Evolutionary conservation across 306 rosid species (phyloP).

Genomic region (Cucumis melo): DNA sequence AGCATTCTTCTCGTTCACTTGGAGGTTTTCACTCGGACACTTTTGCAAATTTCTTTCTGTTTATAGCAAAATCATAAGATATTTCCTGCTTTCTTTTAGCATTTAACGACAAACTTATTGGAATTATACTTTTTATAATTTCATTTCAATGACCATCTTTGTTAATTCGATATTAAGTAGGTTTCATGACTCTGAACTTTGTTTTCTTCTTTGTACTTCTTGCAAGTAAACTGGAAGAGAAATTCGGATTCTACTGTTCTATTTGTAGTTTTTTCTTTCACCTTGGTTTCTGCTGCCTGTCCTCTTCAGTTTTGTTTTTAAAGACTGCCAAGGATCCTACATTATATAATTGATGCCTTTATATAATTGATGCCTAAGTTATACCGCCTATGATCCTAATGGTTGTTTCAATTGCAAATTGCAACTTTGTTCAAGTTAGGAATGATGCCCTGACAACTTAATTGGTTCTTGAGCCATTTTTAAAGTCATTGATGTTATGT

Average conservation of each 20-base stretch:
- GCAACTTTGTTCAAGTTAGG: not conserved
- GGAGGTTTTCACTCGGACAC: not conserved
- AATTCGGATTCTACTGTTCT: not conserved
- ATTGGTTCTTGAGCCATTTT: not conserved
- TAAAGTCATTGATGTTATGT: not conserved
- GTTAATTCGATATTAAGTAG: not conserved
- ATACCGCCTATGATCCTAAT: not conserved
- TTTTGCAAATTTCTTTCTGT: not conserved
- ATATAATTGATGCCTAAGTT: not conserved
- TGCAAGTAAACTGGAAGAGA: not conserved
- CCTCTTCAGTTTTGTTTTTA: not conserved
- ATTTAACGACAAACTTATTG: not conserved
- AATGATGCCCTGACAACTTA: not conserved
- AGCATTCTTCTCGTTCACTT: not conserved
- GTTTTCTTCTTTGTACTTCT: not conserved
- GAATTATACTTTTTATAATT: not conserved
- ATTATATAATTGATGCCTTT: not conserved
- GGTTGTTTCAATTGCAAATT: not conserved
- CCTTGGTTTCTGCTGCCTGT: no score
- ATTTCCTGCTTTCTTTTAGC: not conserved
- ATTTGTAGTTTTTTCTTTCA: not conserved
- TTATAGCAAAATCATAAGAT: not conserved
- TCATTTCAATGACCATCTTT: not conserved
- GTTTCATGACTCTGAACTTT: not conserved
- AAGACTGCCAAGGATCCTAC: not conserved